Evolutionary conservation across 2,329 filamentous ascomycete species (phyloP).

Genomic region (Akanthomyces dipterigenus): DNA sequence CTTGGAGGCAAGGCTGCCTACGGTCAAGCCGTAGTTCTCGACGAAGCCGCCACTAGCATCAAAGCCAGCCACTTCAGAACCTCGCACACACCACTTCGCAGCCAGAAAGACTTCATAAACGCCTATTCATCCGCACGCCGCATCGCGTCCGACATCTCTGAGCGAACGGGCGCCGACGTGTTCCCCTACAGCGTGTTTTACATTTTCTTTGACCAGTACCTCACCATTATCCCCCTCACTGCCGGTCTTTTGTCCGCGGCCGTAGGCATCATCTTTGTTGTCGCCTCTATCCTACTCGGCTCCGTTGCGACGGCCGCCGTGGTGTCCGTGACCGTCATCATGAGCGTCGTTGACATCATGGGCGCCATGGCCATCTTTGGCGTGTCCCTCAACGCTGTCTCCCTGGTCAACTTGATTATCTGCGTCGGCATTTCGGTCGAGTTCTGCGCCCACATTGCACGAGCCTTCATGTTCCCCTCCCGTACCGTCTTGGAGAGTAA

Average conservation of each 20-base stretch:
- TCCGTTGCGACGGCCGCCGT: slow-evolving; percentile 75
- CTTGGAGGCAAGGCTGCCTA: slow-evolving; percentile 86
- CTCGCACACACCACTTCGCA: slow-evolving; percentile 77
- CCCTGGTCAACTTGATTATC: slow-evolving; percentile 92
- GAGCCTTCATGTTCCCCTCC: slow-evolving; percentile 92
- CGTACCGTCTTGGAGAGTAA: slow-evolving; percentile 71
- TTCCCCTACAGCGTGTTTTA: slow-evolving; percentile 98
- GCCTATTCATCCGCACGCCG: slow-evolving; percentile 85
- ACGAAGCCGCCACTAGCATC: slow-evolving; percentile 59
- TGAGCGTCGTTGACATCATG: slow-evolving; percentile 92
- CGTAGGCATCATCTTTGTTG: slow-evolving; percentile 74
- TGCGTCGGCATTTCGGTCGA: slow-evolving; percentile 95
- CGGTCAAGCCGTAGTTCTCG: slow-evolving; percentile 73
- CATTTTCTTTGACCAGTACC: slow-evolving; percentile 98
- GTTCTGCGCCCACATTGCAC: slow-evolving; percentile 94
- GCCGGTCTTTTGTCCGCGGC: slow-evolving; percentile 74
- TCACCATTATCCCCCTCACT: slow-evolving; percentile 74
- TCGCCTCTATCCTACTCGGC: slow-evolving; percentile 76
- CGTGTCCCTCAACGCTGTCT: slow-evolving; percentile 91
- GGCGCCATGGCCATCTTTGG: slow-evolving; percentile 86
- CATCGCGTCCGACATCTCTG: slow-evolving; percentile 70
- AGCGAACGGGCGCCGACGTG: slow-evolving; percentile 67
- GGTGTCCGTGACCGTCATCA: slow-evolving; percentile 79
- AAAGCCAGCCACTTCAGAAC: slow-evolving; percentile 88
- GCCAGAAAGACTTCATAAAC: slow-evolving; percentile 86